Evolutionary conservation across 2,329 filamentous ascomycete genomes (phyloP), one percentile per base, ranked within the genome.

Genomic region (Colletotrichum ledebouriae): DNA sequence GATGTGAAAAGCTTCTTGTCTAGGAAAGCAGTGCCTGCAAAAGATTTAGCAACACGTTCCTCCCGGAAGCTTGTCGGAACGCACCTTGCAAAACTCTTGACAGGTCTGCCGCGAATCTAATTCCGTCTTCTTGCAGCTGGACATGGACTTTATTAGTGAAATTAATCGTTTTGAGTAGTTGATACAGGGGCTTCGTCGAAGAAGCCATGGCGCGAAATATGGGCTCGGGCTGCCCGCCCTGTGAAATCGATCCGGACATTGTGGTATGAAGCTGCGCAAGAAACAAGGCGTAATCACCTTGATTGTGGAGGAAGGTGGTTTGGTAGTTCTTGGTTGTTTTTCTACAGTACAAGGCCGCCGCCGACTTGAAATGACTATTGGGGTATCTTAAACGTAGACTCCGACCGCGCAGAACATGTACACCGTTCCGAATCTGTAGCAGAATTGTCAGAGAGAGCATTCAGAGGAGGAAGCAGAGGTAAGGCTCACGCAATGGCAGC

Each of bases 371-470:
- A 73, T 72, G 73, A 60, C 73, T 71, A 69, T 72, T 68, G 75
- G 79, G 82, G 81, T 84, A 82, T 88, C 79, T 85, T 89, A 99
- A 80, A 99, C 94, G 90, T 99, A 98, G 78, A 99, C 96, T 79
- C 96, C 96, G 78, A 96, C 96, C 69, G 94, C 96, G 82, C 96
- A 99, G 83, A 99, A 98, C 92, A 98, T 97, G 83, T 96, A 98
- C 52, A 99, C 94, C 58, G 95, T 91, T 74, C 96, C 96, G 80
- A 97, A 92, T 58, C 95, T 98, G 76, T 11, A 25, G 33, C 9
- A 20, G 20, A 59, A 37, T 13, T 13, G 58, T 57, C 70, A 55
- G 37, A 65, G 49, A 39, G 67, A 73, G 47, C 69, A 56, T 57
- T 34, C 20, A 46, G 55, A 6, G 15, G 9, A n/a, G 39, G 33